Percentiles rank a stretch among this genome's conserved stretches.
Evolutionary conservation across 495 filamentous ascomycete genomes (phyloP).

Genomic region (Aspergillus incahuasiensis): DNA sequence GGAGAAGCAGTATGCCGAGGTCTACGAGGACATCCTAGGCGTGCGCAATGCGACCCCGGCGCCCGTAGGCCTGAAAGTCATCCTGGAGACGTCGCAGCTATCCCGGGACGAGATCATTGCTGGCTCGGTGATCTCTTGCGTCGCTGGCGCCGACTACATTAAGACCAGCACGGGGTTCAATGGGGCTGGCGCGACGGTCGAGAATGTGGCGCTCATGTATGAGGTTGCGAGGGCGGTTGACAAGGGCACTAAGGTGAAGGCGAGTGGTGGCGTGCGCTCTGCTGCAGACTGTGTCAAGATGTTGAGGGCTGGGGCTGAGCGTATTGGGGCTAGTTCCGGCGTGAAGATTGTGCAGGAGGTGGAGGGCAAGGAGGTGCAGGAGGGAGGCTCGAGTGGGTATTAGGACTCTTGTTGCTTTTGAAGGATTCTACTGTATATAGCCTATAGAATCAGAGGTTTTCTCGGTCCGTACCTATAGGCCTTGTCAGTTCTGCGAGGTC

Average conservation of each 20-base stretch:
- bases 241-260: conserved; percentile 55
- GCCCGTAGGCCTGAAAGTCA: conserved; percentile 55
- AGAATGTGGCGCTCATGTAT: conserved; percentile 57
- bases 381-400: conserved; percentile 10
- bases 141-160: conserved; percentile 60
- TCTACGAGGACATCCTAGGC: conserved; percentile 55
- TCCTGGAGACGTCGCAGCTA: conserved; percentile 62
- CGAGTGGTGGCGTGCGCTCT: conserved; percentile 58
- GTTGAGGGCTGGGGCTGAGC: conserved; percentile 59
- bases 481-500: background rate
- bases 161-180: conserved; percentile 69
- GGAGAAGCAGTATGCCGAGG: conserved; percentile 40
- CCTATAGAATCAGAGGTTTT: background rate
- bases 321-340: conserved; percentile 60
- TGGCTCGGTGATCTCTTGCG: conserved; percentile 51
- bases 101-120: conserved; percentile 52
- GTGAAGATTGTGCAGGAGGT: conserved; percentile 53
- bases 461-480: background rate
- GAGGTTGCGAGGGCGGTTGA: conserved; percentile 35
- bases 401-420: conserved; percentile 1
- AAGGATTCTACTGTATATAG: background rate
- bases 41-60: conserved; percentile 48
- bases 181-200: conserved; percentile 52
- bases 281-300: conserved; percentile 50
- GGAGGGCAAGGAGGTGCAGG: conserved; percentile 16